phyloP scores from a whole-genome alignment of 179 eudicot species.

The Corrigiola litoralis region DNA sequence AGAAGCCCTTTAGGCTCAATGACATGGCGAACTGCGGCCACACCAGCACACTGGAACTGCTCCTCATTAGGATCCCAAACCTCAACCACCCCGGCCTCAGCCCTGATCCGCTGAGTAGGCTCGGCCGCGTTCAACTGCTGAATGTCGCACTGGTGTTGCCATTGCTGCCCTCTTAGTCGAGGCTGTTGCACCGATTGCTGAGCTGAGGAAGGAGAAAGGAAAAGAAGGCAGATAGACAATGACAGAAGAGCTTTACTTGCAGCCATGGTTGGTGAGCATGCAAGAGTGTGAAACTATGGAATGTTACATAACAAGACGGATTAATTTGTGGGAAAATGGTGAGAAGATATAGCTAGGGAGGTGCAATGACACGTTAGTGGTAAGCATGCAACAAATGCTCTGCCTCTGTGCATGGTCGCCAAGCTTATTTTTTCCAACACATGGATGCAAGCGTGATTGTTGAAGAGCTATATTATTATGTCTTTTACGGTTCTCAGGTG shows the following conservation, averaged over 20 bases:
- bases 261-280: not conserved
- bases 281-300: not conserved
- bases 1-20: slow-evolving; percentile 42
- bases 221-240: slow-evolving; percentile 7
- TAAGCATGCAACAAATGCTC: slow-evolving; percentile 11
- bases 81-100: slow-evolving; percentile 36
- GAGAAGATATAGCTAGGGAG: not conserved
- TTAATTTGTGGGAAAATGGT: not conserved
- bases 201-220: slow-evolving; percentile 4
- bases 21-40: slow-evolving; percentile 27
- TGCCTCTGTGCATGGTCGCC: slow-evolving; percentile 21
- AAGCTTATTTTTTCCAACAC: slow-evolving; percentile 15
- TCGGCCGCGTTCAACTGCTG: slow-evolving; percentile 26
- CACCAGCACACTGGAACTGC: slow-evolving; percentile 35
- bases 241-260: not conserved
- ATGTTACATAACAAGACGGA: not conserved
- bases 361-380: slow-evolving; percentile 26
- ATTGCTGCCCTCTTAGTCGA: slow-evolving; percentile 20
- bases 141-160: slow-evolving; percentile 27
- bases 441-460: slow-evolving; percentile 5
- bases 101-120: slow-evolving; percentile 23
- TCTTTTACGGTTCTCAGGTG: too few relatives aligned
- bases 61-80: slow-evolving; percentile 28
- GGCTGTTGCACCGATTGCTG: not conserved
- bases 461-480: too few relatives aligned